Base-by-base conservation (phyloP, 2,329 filamentous ascomycete genomes). In the Akanthomyces uredinophilus region DNA sequence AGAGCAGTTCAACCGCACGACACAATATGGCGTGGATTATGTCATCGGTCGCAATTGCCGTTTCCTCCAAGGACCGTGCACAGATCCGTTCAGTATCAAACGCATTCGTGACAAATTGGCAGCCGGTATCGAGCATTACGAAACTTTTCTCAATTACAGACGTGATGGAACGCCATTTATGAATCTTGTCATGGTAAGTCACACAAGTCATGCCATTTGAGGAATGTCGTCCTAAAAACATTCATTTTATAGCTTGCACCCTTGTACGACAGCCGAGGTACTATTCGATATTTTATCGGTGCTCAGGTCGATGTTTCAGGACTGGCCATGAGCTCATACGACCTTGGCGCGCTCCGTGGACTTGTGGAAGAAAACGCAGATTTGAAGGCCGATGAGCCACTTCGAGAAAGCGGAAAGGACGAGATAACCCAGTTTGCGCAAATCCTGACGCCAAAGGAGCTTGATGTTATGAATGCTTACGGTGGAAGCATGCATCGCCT, bases 161-260 rank as follows among this genome's bases (percentile, higher is more conserved):
- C 84, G 88, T n/a, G 89, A 92, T 67, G 89, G 89, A 0, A 89
- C 87, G 0, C 87, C 88, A 0, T 92, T 92, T 69, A 87, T 92
- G 81, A 92, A 92, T 64, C 78, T 92, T 2, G 78, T 91, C 27
- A 66, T 60, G 44, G 41, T 58, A 41, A 13, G 32, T 50, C 5
- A 11, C n/a, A 14, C 27, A 5, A 22, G 13, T 10, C 27, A 3
- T 44, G 11, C 13, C 5, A 11, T 18, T 4, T 1, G 5, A n/a
- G 77, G 90, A 5, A 29, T 29, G 76, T 89, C 22, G 87, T 88
- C 83, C 82, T 83, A 46, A 62, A n/a, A 24, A 8, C 0, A 22
- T 13, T 37, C n/a, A n/a, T n/a, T 39, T 20, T 11, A 4, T 43
- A 68, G 67, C 60, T 68, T 49, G 85, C 87, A 2, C 88, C 87